Evolutionary conservation across 1,284 basidiomycete species (phyloP), one percentile per base, ranked within the genome.

Genomic region (Dichomitus squalens): DNA sequence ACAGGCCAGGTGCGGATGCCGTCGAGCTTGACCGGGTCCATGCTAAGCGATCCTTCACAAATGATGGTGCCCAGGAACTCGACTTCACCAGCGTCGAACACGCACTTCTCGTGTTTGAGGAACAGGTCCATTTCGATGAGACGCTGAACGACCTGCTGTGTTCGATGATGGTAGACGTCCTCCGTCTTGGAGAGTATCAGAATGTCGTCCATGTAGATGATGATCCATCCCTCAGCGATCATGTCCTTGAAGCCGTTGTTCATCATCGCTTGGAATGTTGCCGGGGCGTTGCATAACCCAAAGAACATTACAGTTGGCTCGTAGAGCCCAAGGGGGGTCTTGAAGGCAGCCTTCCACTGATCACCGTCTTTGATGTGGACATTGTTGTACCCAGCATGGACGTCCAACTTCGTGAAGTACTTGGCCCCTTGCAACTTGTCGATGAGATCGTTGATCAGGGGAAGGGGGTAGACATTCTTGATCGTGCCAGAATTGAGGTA

Each of bases 381-480:
- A 25, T 57, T 57, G 25, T 57, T 48, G 46, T 57, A 53, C 4
- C 50, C 50, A 27, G 33, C 41, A 2, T 23, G 25, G 3, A 57
- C 18, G 8, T 57, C 46, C 0, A 57, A 21, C 46, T 57, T 57
- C 0, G 55, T 49, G 44, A 48, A 57, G 29, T 49, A 39, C 34
- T 49, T 52, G 31, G 56, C 40, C 1, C 33, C 39, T 27, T 49
- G 41, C 7, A 58, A 40, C n/a, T 36, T 34, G 7, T 51, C 35
- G 3, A 58, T 29, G 5, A 58, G 23, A 7, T 53, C 52, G 2
- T 8, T 18, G 7, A 54, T 46, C 2, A 50, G 48, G 1, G 49
- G 57, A 16, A 58, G 27, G 8, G 52, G 57, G 40, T 58, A 58
- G 4, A 27, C 23, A 39, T 58, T 58, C 43, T 57, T 76, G 8